These are phyloP conservation scores for Pisolithus sp. DNA, from an alignment of 768 basidiomycete genomes.

Conservation along the genomic window DNA sequence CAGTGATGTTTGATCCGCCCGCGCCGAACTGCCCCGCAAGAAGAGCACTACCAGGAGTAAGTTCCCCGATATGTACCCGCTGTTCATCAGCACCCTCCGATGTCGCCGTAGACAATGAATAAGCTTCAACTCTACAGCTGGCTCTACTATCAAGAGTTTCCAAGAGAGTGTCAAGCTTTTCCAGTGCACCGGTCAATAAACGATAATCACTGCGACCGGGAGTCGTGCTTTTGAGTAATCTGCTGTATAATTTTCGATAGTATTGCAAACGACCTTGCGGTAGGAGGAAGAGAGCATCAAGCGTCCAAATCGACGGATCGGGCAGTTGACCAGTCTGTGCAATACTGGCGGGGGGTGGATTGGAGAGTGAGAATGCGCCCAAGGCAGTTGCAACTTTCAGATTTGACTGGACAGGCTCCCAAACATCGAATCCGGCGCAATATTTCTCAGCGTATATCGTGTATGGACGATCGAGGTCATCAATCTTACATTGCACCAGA, in stretches of 20 bases:
- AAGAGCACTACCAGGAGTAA: constrained; percentile 2
- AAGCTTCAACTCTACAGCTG: constrained; percentile 25
- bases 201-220: constrained; percentile 84
- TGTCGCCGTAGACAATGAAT: background rate
- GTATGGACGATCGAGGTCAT: constrained; percentile 86
- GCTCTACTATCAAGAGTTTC: constrained; percentile 56
- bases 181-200: constrained; percentile 71
- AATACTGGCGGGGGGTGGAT: constrained; percentile 48
- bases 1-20: constrained; percentile 38
- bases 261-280: constrained; percentile 83
- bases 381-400: constrained; percentile 63
- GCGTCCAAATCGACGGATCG: constrained; percentile 58
- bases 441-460: constrained; percentile 71
- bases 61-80: background rate
- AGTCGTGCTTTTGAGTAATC: constrained; percentile 78
- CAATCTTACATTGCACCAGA: constrained; percentile 53
- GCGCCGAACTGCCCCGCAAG: constrained; percentile 18
- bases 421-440: constrained; percentile 72
- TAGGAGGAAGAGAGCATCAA: constrained; percentile 83
- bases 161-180: constrained; percentile 72
- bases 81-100: constrained; percentile 1
- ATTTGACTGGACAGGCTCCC: constrained; percentile 77
- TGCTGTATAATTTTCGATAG: constrained; percentile 85
- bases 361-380: constrained; percentile 55
- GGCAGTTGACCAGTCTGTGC: constrained; percentile 28